Evolutionary conservation across 495 filamentous ascomycete genomes (phyloP).

Genomic region (Xylaria sp.): DNA sequence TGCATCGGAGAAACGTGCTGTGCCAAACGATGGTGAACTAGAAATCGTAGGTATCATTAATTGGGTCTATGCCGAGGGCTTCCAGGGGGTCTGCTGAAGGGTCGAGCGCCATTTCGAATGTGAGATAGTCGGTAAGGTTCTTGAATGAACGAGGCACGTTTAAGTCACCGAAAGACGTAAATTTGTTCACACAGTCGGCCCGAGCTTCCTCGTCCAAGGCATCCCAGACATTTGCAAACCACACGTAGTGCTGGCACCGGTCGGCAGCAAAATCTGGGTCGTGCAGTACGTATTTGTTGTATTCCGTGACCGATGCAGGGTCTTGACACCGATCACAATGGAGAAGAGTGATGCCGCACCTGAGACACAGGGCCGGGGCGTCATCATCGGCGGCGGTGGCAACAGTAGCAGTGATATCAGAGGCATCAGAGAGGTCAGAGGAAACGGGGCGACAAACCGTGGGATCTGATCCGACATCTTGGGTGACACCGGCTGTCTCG

Average conservation of each 20-base stretch:
- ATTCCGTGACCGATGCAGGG: slow-evolving; percentile 38
- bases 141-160: slow-evolving; percentile 13
- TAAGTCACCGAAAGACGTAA: slow-evolving; percentile 22
- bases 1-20: not conserved
- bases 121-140: slow-evolving; percentile 23
- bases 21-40: not conserved
- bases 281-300: slow-evolving; percentile 34
- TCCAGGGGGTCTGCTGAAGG: slow-evolving; percentile 34
- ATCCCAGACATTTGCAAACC: slow-evolving; percentile 25
- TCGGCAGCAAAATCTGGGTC: slow-evolving; percentile 28
- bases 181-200: slow-evolving; percentile 22
- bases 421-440: slow-evolving; percentile 32
- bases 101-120: slow-evolving; percentile 15
- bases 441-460: slow-evolving; percentile 78
- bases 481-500: slow-evolving; percentile 95
- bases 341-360: slow-evolving; percentile 41
- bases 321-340: slow-evolving; percentile 37
- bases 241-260: slow-evolving; percentile 24
- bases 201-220: slow-evolving; percentile 26
- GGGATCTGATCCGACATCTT: slow-evolving; percentile 94
- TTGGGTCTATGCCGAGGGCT: slow-evolving; percentile 24
- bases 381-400: slow-evolving; percentile 27
- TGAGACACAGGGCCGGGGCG: slow-evolving; percentile 38
- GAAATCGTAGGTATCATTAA: slow-evolving; percentile 22
- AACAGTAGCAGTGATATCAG: slow-evolving; percentile 27